Evolutionary conservation across 768 basidiomycete species (phyloP), one percentile per base, ranked within the genome.

Genomic region (Phylloporus sp.): DNA sequence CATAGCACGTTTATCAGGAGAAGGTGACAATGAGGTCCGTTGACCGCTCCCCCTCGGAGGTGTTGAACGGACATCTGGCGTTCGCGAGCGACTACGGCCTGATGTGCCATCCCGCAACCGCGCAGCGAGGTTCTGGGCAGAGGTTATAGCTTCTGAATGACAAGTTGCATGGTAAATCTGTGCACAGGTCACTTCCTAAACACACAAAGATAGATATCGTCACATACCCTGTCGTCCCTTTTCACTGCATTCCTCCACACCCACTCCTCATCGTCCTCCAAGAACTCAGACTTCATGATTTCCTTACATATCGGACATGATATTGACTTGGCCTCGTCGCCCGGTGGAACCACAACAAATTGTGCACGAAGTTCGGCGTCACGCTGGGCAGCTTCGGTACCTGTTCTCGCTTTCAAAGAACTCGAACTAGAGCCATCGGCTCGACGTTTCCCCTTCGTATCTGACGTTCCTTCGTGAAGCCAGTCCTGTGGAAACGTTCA

Each of bases 241-340:
- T 77, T 81, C 18, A 91, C 76, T 0, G 95, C 92, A 64, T 99
- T 95, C 65, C 80, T 82, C 93, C 93, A 99, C 12, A 97, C 88
- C 95, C 95, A 98, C 54, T 97, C 95, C 73, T 97, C 95, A 54
- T 95, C 93, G 43, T 97, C 95, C 66, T 97, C 93, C 50, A 85
- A 70, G 67, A 90, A 98, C 73, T 97, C 95, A 58, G 85, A 82
- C 75, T 91, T 90, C 69, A 97, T 78, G 50, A 69, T 70, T 70
- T 99, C 95, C 76, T 95, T 97, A 82, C 97, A 99, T 59, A 99
- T 90, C 23, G 94, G 93, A 76, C 95, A 99, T 56, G 86, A 82
- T 60, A 91, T 72, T 23, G 80, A 73, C 63, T 85, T 86, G 49
- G 91, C 88, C 66, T 93, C 92, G 71, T 89, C 87, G 57, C 88